These are phyloP conservation scores for Penicillium expansum DNA, from an alignment of 2,329 filamentous ascomycete genomes.

Conservation along the genomic window DNA sequence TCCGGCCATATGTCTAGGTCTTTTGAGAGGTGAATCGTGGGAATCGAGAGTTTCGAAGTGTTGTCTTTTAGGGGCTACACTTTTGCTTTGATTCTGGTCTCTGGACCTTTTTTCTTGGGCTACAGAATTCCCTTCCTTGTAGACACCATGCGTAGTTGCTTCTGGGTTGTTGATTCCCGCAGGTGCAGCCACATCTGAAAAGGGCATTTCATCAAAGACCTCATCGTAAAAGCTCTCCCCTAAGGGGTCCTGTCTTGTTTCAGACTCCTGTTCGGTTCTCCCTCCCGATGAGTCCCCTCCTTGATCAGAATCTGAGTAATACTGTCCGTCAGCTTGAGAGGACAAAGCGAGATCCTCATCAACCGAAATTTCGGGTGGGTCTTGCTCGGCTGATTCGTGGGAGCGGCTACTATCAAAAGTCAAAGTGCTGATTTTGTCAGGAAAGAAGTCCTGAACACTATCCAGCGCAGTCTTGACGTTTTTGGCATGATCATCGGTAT, in stretches of 20 bases:
- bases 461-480: slow-evolving; percentile 73
- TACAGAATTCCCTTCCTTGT: not conserved
- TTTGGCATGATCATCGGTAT: slow-evolving; percentile 52
- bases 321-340: slow-evolving; percentile 44
- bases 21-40: slow-evolving; percentile 8
- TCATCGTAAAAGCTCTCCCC: slow-evolving; percentile 27
- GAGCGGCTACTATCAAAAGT: slow-evolving; percentile 19
- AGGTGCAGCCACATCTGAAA: slow-evolving; percentile 2
- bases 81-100: not conserved
- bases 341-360: slow-evolving; percentile 61
- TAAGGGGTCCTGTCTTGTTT: slow-evolving; percentile 11
- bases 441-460: slow-evolving; percentile 84
- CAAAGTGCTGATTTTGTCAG: slow-evolving; percentile 54
- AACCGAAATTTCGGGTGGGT: slow-evolving; percentile 51
- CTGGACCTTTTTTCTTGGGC: not conserved
- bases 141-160: not conserved
- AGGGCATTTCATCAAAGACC: slow-evolving; percentile 18
- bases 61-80: not conserved
- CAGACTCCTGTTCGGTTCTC: slow-evolving; percentile 1
- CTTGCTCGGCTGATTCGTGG: slow-evolving; percentile 10
- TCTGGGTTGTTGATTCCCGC: not conserved
- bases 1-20: not conserved
- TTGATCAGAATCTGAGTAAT: slow-evolving; percentile 41
- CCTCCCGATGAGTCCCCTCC: slow-evolving; percentile 26
- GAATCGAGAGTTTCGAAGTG: not conserved